Conservation (phyloP, 371 early-diverging fungal species). For the Vairimorpha necatrix region DNA sequence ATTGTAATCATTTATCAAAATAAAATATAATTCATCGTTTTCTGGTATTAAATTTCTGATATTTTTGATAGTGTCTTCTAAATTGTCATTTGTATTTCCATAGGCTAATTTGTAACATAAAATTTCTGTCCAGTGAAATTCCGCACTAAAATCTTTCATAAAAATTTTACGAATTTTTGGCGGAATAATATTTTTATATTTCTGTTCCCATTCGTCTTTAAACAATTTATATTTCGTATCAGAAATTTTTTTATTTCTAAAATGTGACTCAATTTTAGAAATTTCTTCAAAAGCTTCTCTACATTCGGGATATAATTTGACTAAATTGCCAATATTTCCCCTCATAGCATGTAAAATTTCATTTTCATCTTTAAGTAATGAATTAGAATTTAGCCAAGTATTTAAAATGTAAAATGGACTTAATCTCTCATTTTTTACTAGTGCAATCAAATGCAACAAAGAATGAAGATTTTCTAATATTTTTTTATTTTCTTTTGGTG, state of each 20-base stretch:
- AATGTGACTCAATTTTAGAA: not conserved
- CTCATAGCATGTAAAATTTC: slow-evolving; percentile 18
- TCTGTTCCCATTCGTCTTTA: not conserved
- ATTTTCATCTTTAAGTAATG: slow-evolving; percentile 3
- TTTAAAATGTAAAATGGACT: slow-evolving; percentile 22
- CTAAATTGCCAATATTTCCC: slow-evolving; percentile 38
- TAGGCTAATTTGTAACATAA: slow-evolving; percentile 30
- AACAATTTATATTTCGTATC: not conserved
- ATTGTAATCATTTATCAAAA: slow-evolving; percentile 4
- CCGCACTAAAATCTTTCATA: not conserved
- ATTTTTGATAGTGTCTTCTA: not conserved
- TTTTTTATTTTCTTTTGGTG: not conserved
- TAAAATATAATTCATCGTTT: slow-evolving; percentile 4
- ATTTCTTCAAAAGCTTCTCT: slow-evolving; percentile 32
- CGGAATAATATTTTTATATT: not conserved
- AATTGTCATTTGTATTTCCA: not conserved
- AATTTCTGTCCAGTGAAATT: slow-evolving; percentile 17
- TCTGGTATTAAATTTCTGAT: not conserved
- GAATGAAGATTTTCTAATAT: not conserved
- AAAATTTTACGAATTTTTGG: slow-evolving; percentile 8
- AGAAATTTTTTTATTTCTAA: not conserved
- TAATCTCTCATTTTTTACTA: not conserved
- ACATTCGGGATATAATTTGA: not conserved
- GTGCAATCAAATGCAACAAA: not conserved
- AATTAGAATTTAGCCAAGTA: slow-evolving; percentile 44